phyloP scores from a whole-genome alignment of 257 asterid species.

The Nemophila menziesii region DNA sequence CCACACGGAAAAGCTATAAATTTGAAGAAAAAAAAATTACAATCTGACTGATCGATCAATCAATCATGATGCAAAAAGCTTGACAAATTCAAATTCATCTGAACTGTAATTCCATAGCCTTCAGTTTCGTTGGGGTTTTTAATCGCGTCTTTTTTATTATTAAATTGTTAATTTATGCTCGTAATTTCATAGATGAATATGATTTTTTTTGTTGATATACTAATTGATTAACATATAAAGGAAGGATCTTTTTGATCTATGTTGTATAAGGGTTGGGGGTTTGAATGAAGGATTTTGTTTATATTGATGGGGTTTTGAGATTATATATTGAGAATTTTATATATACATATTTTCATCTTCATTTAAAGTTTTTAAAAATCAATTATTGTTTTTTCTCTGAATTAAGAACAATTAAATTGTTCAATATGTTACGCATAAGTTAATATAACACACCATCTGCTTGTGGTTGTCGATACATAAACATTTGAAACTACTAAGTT shows the following conservation, averaged over 20 bases:
- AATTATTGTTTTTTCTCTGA: neutral
- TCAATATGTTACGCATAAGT: neutral
- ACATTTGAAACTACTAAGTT: neutral
- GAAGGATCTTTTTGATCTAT: conserved; percentile 16
- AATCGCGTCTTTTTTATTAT: neutral
- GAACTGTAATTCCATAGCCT: conserved; percentile 23
- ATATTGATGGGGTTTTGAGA: neutral
- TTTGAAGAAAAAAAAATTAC: conserved; percentile 16
- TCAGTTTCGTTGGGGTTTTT: conserved; percentile 10
- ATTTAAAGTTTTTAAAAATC: neutral
- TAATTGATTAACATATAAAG: conserved; percentile 8
- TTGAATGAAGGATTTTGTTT: neutral
- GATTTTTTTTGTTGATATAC: neutral
- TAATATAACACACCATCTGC: neutral
- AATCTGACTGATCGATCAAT: conserved; percentile 6
- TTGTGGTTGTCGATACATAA: neutral
- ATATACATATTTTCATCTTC: neutral
- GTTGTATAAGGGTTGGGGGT: conserved; percentile 10
- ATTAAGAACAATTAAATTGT: neutral
- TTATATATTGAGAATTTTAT: neutral
- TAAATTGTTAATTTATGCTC: neutral
- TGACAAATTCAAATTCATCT: conserved; percentile 13
- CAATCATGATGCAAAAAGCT: conserved; percentile 18
- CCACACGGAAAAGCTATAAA: conserved; percentile 4
- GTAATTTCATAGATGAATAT: neutral